Base-by-base conservation (phyloP, 805 yeast species). In the Candida parachauliodes region DNA sequence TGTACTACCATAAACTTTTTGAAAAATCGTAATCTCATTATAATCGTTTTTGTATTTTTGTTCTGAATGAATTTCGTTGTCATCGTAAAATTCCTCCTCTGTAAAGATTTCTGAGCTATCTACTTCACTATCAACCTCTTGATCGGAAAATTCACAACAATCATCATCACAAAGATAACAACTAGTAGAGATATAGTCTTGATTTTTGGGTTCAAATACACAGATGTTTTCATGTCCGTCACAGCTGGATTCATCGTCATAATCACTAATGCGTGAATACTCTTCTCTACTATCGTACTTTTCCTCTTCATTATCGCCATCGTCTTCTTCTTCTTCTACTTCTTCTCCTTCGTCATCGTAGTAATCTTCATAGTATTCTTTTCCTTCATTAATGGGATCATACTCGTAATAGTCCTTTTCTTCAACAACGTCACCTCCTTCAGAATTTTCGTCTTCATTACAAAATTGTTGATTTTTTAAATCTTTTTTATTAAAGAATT, bases 1-100 rank as follows among this genome's bases (percentile, higher is more conserved):
- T 4, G 4, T 27, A 28, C 10, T 12, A 2, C 28, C 37, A 3
- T 21, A 21, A 21, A 21, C 10, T 23, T 26, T 3, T 21, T 7
- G 27, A 32, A 15, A 23, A 10, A 21, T 21, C 3, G 28, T 23
- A 3, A 22, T 23, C 3, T 22, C 34, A n/a, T 35, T 36, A 6
- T 37, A 29, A 7, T 25, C 14, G 2, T 17, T 25, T 2, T 22
- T 32, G 3, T 9, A 8, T 15, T 37, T 30, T 25, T 26, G 17
- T 24, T 31, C 40, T 31, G 25, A 36, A 1, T 35, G 44, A 24
- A 11, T 14, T 12, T 42, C 55, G 2, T 38, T 36, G 14, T 34
- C 45, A 8, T 35, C 40, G 7, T 34, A 26, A n/a, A 12, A 18
- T 14, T 27, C 35, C 4, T 21, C 10, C 7, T 8, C 10, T 10